Evolutionary conservation across 805 yeast genomes (phyloP), one percentile per base, ranked within the genome.

Genomic region (Tetrapisispora pingtungensis): DNA sequence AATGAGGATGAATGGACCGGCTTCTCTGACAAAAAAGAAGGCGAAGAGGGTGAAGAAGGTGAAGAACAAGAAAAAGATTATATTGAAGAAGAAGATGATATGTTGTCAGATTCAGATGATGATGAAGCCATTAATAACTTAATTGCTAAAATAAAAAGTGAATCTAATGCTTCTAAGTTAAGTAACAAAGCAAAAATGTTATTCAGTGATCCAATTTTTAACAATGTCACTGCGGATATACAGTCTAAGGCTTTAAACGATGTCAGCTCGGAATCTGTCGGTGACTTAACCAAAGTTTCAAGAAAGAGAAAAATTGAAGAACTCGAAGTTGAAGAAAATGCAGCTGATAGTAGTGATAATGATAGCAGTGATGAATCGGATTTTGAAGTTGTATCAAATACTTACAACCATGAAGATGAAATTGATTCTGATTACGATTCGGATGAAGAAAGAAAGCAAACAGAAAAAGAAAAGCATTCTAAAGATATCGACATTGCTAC

Each of bases 1-100:
- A 79, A 78, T 53, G 93, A 82, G 50, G 86, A 78, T 45, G 76
- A 73, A 41, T 84, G 93, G 93, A 81, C 80, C 37, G 93, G 93
- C 49, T 79, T 84, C 46, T 60, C 69, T 30, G 80, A 74, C 14
- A 72, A 72, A 34, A 68, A 65, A 13, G 62, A 55, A 13, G 57
- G 56, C 13, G 68, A 65, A 35, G 64, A 64, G 33, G 58, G 55
- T 12, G 68, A 65, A 37, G 61, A 55, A 13, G 64, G 56, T n/a
- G 66, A 67, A 19, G 64, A 65, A 36, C 73, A 68, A 39, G 72
- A 65, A 36, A 73, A 68, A 39, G 72, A 70, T 31, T 76, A 74
- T 43, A 71, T 66, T 17, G 64, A 54, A 15, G 68, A 64, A 19
- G 72, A 68, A 19, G 72, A 67, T 32, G 36, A 60, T 51, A 58